A percentile compares a stretch with the other conserved stretches of the same genome.
phyloP scores from a whole-genome alignment of 1,284 basidiomycete genomes.

The Cutaneotrichosporon dermatis region DNA sequence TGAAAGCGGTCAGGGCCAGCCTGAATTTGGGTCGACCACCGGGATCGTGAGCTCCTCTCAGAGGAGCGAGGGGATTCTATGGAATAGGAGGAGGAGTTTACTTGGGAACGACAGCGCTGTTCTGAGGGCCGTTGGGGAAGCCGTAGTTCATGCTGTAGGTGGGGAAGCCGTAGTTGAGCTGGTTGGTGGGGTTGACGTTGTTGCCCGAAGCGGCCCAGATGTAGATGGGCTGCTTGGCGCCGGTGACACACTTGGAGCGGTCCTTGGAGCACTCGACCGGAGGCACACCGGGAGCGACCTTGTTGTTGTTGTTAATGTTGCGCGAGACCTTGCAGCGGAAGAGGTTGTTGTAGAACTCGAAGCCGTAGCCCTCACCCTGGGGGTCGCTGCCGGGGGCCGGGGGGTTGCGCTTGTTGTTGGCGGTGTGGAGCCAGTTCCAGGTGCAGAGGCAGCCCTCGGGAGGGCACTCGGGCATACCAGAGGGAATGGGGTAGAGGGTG shows the following conservation, averaged over 20 bases:
- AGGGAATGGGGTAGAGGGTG: slow-evolving; percentile 5
- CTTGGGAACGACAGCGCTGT: slow-evolving; percentile 5
- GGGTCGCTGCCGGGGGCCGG: neutral
- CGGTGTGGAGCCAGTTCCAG: slow-evolving; percentile 46
- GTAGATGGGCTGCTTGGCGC: slow-evolving; percentile 21
- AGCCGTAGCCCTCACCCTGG: slow-evolving; percentile 12
- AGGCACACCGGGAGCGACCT: slow-evolving; percentile 44
- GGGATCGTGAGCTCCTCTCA: neutral
- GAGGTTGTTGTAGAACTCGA: slow-evolving; percentile 60
- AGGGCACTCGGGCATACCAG: slow-evolving; percentile 64
- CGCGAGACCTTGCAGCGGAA: slow-evolving; percentile 66
- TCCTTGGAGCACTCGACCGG: slow-evolving; percentile 32
- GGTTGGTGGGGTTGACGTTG: slow-evolving; percentile 41
- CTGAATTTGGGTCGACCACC: neutral
- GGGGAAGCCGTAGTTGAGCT: slow-evolving; percentile 51
- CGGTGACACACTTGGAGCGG: slow-evolving; percentile 24
- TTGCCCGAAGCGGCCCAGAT: slow-evolving; percentile 6
- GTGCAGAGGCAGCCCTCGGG: slow-evolving; percentile 62
- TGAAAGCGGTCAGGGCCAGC: too few species aligned
- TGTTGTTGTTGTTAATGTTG: slow-evolving; percentile 23
- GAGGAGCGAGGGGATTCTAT: neutral
- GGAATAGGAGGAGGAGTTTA: neutral
- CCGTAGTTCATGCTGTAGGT: slow-evolving; percentile 43
- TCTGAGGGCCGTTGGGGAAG: slow-evolving; percentile 50
- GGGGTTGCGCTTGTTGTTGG: neutral